Evolutionary conservation across 345 rosid genomes (phyloP).

Genomic region (Cardamine resedifolia): DNA sequence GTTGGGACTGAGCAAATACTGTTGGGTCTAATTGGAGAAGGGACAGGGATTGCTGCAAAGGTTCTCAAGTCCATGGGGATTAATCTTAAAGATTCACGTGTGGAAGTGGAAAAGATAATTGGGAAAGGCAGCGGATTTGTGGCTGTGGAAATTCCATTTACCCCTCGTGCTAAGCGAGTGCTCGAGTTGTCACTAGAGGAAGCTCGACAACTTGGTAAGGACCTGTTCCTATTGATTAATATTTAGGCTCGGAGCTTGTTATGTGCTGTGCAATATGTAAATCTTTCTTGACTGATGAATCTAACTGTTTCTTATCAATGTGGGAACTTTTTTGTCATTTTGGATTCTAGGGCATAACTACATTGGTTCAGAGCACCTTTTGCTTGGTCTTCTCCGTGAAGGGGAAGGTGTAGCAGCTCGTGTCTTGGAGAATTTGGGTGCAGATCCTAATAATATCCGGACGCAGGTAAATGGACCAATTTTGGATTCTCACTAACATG

Average conservation of each 20-base stretch:
- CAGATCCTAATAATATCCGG: conserved; percentile 87
- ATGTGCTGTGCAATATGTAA: background rate
- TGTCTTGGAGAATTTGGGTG: conserved; percentile 94
- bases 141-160: conserved; percentile 95
- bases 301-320: background rate
- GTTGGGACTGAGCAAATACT: conserved; percentile 96
- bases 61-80: conserved; percentile 98
- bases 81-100: conserved; percentile 90
- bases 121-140: conserved; percentile 97
- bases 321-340: background rate
- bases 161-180: conserved; percentile 97
- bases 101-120: conserved; percentile 95
- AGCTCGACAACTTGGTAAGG: conserved; percentile 88
- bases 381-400: conserved; percentile 94
- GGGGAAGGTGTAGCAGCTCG: conserved; percentile 99
- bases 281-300: background rate
- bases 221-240: background rate
- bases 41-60: conserved; percentile 94
- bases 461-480: conserved; percentile 63
- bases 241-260: conserved; percentile 9
- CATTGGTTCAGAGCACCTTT: conserved; percentile 98
- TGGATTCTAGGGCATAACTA: conserved; percentile 82
- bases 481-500: background rate
- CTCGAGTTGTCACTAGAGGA: conserved; percentile 91
- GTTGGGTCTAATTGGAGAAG: conserved; percentile 90